phyloP scores from a whole-genome alignment of 176 grass and related monocot species.

The Oropetium thomaeum region DNA sequence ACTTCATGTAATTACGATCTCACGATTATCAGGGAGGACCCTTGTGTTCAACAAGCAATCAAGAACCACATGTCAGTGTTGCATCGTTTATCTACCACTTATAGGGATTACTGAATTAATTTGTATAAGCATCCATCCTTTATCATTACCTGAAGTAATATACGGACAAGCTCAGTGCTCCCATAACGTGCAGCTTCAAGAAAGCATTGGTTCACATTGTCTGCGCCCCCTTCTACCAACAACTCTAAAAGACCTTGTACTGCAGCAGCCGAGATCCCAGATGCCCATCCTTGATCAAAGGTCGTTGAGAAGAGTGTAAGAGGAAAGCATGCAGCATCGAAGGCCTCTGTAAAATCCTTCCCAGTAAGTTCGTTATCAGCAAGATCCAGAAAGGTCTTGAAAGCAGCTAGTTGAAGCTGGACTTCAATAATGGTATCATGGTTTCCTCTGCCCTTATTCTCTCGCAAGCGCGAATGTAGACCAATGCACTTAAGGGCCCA shows the following conservation, averaged over 20 bases:
- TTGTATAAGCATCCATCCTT: not conserved
- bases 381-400: slow-evolving; percentile 89
- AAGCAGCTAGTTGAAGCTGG: slow-evolving; percentile 78
- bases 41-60: not conserved
- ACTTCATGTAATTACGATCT: not conserved
- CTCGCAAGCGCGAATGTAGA: slow-evolving; percentile 53
- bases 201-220: slow-evolving; percentile 99
- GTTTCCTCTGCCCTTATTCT: slow-evolving; percentile 54
- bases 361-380: slow-evolving; percentile 87
- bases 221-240: slow-evolving; percentile 93
- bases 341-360: slow-evolving; percentile 96
- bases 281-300: slow-evolving; percentile 81
- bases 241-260: slow-evolving; percentile 84
- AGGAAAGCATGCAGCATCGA: slow-evolving; percentile 97
- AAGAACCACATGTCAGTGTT: slow-evolving; percentile 24
- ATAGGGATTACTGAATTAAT: slow-evolving; percentile 11
- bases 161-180: slow-evolving; percentile 87
- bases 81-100: not conserved
- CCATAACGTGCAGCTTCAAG: slow-evolving; percentile 95
- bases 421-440: slow-evolving; percentile 76
- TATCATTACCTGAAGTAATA: slow-evolving; percentile 83
- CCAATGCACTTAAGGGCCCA: slow-evolving; percentile 94
- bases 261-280: slow-evolving; percentile 62
- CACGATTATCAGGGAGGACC: not conserved
- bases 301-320: slow-evolving; percentile 90